Evolutionary conservation across 768 basidiomycete genomes (phyloP).

Genomic region (Tulasnella sp.): DNA sequence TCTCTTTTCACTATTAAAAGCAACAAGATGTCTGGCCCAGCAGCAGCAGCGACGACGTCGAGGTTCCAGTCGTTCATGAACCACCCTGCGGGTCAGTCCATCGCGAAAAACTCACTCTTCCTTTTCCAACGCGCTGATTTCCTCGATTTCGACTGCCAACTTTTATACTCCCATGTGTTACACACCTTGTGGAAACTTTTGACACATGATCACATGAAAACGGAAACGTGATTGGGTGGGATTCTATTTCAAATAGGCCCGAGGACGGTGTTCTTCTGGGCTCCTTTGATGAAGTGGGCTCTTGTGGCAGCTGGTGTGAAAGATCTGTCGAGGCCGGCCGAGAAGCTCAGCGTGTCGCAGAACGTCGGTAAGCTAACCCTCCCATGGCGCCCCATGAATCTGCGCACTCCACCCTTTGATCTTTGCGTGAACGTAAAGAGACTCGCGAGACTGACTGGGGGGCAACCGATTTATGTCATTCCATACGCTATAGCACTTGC

Average conservation of each 20-base stretch:
- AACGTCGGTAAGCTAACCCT: slow-evolving; percentile 59
- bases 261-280: slow-evolving; percentile 98
- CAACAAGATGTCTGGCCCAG: slow-evolving; percentile 67
- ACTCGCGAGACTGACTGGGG: not conserved
- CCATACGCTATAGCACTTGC: slow-evolving; percentile 72
- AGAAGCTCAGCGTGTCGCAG: slow-evolving; percentile 86
- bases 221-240: too few species aligned
- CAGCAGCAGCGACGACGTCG: slow-evolving; percentile 59
- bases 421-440: not conserved
- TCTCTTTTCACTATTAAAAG: not conserved
- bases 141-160: too few species aligned
- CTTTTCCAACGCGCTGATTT: too few species aligned
- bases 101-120: too few species aligned
- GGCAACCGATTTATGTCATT: not conserved
- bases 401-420: not conserved
- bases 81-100: slow-evolving; percentile 81
- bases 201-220: too few species aligned
- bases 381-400: not conserved
- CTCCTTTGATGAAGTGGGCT: slow-evolving; percentile 70
- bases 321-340: slow-evolving; percentile 81
- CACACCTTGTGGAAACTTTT: too few species aligned
- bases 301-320: slow-evolving; percentile 37
- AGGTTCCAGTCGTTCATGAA: slow-evolving; percentile 77
- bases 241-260: slow-evolving; percentile 62
- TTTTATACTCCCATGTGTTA: too few species aligned